Base-by-base conservation (phyloP, 106 monocot genomes). In the Chionographis japonica region DNA sequence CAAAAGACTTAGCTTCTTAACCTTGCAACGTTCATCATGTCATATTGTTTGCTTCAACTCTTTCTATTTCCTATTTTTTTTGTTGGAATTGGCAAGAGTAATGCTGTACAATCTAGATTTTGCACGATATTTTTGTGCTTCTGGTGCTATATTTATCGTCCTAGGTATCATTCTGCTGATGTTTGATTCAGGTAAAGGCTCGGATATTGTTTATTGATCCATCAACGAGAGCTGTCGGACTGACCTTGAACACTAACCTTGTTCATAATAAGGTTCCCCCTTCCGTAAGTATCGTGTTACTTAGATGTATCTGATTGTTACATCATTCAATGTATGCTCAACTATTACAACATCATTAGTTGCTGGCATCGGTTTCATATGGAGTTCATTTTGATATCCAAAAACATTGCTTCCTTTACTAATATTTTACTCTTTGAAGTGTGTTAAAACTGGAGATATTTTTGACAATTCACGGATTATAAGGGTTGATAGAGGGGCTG, bases 131-230 rank as follows among this genome's bases (percentile, higher is more conserved):
- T 46, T 46, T 6, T 46, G 9, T 46, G 46, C 46, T 6, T 0
- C 46, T 46, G 0, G 46, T 46, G 46, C 46, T 46, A 46, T 46
- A 46, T 46, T 46, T 46, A 27, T 27, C 1, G 27, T 46, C 4
- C 37, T 50, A 16, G 58, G 39, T 56, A 40, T 17, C 3, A 35
- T 39, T 42, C 49, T 14, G 27, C 27, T 55, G 11, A 14, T 66
- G 74, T 62, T 67, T 65, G 20, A 12, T 71, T 65, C 60, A 98
- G 97, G 82, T 98, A 38, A 87, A 76, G 86, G 97, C 92, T 61
- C 86, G 97, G 37, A 90, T 98, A 50, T 81, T 98, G 57, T 98
- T 93, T 77, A 70, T 98, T 62, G 97, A 98, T 58, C 92, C 97
- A 63, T 80, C 78, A 60, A 90, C 81, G 41, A 89, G 90, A 85